Base-by-base conservation (phyloP, 2,329 filamentous ascomycete genomes). In the Alternaria angustiovoidea region DNA sequence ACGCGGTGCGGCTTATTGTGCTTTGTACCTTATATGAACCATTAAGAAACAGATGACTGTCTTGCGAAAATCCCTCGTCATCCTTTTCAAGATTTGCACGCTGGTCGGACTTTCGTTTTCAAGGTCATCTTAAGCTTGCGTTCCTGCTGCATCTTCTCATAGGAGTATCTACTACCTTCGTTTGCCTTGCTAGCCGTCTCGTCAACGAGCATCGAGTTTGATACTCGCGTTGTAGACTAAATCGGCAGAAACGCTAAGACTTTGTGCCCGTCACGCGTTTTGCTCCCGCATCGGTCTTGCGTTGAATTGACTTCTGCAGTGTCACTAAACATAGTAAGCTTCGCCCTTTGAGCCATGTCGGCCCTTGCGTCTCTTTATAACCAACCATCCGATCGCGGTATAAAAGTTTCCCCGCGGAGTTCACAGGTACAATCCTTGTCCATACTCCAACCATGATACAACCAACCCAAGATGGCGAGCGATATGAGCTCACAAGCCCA, bases 401-500 rank as follows among this genome's bases (percentile, higher is more conserved):
- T 54, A 57, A 52, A 59, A 66, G 63, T 63, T 58, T 51, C 51
- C 51, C 43, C 32, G 49, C 62, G 59, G 59, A 48, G 57, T 56
- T 46, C 43, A 51, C 42, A 56, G 36, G 46, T 22, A 57, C 20
- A 28, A 54, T 54, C 34, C 43, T 53, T 59, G 44, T 61, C 54
- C 46, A n/a, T 56, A 59, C 39, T 61, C 18, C 62, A 39, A 64
- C 62, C 16, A 67, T 81, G 59, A 67, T 82, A 39, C 77, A 74
- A 59, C 69, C 79, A 18, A 82, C 83, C 7, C 72, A 82, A 26
- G 74, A 84, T 73, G 85, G 84, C 53, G 78, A 82, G 48, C 85
- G 85, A 64, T 87, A 86, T 73, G 84, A 86, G 72, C 81, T 87
- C 63, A 80, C 77, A 51, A 84, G 81, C 70, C 83, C 85, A n/a